A percentile compares a stretch with the other conserved stretches of the same genome.
Evolutionary conservation across 2,329 filamentous ascomycete species (phyloP).

Genomic region (Cyphellophora europaea): DNA sequence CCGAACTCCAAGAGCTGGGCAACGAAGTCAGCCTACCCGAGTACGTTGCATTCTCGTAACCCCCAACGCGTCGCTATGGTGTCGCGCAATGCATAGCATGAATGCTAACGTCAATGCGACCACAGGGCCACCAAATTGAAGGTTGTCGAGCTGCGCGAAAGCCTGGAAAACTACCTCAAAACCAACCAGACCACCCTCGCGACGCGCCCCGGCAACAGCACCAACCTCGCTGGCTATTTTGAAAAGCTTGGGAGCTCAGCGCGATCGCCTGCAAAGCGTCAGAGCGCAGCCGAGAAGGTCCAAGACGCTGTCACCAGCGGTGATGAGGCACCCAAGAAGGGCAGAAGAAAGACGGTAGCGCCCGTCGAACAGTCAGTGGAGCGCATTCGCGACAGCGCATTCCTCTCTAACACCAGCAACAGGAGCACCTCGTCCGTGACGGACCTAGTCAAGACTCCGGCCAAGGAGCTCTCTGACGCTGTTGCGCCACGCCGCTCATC

Average conservation of each 20-base stretch:
- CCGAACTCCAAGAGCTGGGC: constrained; percentile 5
- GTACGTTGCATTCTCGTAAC: constrained; percentile 44
- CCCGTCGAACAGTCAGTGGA: constrained; percentile 24
- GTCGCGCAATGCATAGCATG: constrained; percentile 6
- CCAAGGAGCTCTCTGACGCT: constrained; percentile 27
- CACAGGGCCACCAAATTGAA: constrained; percentile 52
- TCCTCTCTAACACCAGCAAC: constrained; percentile 6
- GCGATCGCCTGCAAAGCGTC: constrained; percentile 53
- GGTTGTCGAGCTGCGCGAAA: not conserved
- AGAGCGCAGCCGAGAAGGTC: constrained; percentile 22
- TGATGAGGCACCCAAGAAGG: constrained; percentile 25
- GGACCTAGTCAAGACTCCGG: constrained; percentile 18
- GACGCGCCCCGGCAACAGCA: not conserved
- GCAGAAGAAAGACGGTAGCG: constrained; percentile 19
- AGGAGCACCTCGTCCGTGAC: constrained; percentile 9
- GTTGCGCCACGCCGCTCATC: constrained; percentile 24
- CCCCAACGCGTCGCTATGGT: constrained; percentile 11
- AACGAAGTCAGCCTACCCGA: constrained; percentile 39
- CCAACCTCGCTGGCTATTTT: not conserved
- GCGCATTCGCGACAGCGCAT: constrained; percentile 9
- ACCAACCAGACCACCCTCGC: constrained; percentile 52
- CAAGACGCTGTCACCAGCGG: constrained; percentile 27
- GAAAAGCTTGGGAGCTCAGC: constrained; percentile 31
- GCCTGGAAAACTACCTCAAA: constrained; percentile 36
- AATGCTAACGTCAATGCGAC: constrained; percentile 16